Evolutionary conservation across 352 stramenopile species (phyloP).

Genomic region (Phytopythium mirpurense): DNA sequence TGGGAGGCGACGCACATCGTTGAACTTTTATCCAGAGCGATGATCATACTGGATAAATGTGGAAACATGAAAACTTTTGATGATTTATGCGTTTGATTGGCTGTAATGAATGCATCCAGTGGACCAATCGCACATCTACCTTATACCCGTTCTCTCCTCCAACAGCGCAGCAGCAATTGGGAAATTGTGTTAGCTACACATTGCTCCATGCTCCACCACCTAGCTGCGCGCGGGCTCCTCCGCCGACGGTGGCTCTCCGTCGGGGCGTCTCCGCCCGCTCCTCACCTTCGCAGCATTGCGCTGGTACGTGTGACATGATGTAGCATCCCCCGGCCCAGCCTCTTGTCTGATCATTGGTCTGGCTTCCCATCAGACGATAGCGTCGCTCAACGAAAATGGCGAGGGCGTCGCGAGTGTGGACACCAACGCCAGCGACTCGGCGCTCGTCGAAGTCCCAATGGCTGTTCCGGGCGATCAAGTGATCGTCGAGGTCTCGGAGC

Average conservation of each 20-base stretch:
- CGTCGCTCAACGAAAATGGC: conserved; percentile 34
- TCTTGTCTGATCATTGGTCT: background rate
- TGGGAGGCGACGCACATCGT: too few species aligned
- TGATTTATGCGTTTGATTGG: too few species aligned
- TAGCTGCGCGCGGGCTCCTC: background rate
- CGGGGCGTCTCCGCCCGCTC: background rate
- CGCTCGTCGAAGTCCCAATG: conserved; percentile 46
- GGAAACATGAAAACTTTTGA: too few species aligned
- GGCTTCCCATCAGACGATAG: conserved; percentile 17
- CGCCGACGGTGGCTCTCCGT: background rate
- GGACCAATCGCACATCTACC: too few species aligned
- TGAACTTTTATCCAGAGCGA: too few species aligned
- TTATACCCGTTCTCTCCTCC: too few species aligned
- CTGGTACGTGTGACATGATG: background rate
- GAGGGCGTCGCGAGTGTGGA: conserved; percentile 31
- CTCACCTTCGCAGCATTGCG: background rate
- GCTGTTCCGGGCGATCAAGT: conserved; percentile 44
- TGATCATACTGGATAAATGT: too few species aligned
- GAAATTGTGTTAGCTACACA: too few species aligned
- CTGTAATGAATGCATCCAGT: too few species aligned
- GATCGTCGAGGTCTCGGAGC: conserved; percentile 42
- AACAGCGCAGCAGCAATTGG: too few species aligned
- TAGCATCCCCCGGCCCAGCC: too few species aligned
- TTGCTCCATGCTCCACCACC: too few species aligned
- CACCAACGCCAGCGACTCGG: conserved; percentile 13